These are phyloP conservation scores for Anthracocystis walkeri DNA, from an alignment of 1,284 basidiomycete species.

Conservation along the genomic window DNA sequence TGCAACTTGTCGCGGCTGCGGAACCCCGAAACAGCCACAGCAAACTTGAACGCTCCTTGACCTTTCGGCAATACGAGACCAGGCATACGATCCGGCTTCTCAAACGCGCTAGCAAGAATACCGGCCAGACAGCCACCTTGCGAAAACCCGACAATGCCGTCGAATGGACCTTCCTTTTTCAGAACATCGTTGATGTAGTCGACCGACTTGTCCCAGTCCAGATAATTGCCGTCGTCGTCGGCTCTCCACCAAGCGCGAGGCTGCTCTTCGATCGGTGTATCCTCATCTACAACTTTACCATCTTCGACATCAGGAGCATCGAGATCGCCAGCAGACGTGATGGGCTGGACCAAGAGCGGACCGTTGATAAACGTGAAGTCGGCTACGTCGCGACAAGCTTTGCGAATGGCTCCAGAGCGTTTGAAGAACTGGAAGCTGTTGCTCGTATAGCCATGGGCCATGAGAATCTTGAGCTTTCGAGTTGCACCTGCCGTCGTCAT, in stretches of 20 bases:
- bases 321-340: slow-evolving; percentile 54
- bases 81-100: slow-evolving; percentile 56
- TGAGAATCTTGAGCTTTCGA: slow-evolving; percentile 58
- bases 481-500: slow-evolving; percentile 36
- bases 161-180: slow-evolving; percentile 62
- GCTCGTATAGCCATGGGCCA: slow-evolving; percentile 67
- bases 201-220: slow-evolving; percentile 58
- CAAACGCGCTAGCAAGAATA: slow-evolving; percentile 61
- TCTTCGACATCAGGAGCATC: slow-evolving; percentile 58
- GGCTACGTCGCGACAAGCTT: slow-evolving; percentile 63
- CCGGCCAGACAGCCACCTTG: slow-evolving; percentile 63
- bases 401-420: slow-evolving; percentile 62
- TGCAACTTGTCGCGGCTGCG: slow-evolving; percentile 50
- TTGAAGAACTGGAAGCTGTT: slow-evolving; percentile 61
- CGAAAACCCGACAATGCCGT: slow-evolving; percentile 65
- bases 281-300: slow-evolving; percentile 49
- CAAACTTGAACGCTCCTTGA: slow-evolving; percentile 58
- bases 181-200: slow-evolving; percentile 56
- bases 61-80: slow-evolving; percentile 43
- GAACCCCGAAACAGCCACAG: slow-evolving; percentile 65
- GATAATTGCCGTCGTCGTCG: slow-evolving; percentile 56
- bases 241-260: slow-evolving; percentile 67
- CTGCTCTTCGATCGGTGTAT: slow-evolving; percentile 65
- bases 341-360: slow-evolving; percentile 63
- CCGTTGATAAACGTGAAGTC: slow-evolving; percentile 66